Evolutionary conservation across 2,329 filamentous ascomycete genomes (phyloP).

Genomic region (Pseudocercospora pini-densiflorae): DNA sequence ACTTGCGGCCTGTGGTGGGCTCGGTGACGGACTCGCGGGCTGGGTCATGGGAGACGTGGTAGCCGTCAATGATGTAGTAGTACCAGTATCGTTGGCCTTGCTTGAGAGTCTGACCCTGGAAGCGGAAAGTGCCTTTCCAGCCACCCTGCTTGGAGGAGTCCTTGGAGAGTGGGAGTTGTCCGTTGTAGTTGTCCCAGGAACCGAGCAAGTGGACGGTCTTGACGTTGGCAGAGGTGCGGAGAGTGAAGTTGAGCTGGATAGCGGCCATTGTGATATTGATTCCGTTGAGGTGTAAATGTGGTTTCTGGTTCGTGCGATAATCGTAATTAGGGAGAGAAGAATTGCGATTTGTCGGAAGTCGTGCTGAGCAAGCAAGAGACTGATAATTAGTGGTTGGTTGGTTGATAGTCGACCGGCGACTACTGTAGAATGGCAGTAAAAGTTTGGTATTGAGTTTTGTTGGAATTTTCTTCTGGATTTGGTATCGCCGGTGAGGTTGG

Average conservation of each 20-base stretch:
- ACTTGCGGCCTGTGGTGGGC: conserved; percentile 93
- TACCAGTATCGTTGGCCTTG: conserved; percentile 98
- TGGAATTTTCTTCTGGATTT: conserved; percentile 6
- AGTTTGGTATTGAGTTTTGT: conserved; percentile 27
- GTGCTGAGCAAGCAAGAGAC: conserved; percentile 55
- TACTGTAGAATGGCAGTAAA: conserved; percentile 35
- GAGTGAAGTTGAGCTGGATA: conserved; percentile 92
- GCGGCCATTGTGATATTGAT: conserved; percentile 67
- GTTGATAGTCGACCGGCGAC: conserved; percentile 41
- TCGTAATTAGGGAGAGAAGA: conserved; percentile 26
- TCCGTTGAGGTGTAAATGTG: conserved; percentile 31
- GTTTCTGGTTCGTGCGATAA: conserved; percentile 22
- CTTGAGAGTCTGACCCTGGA: conserved; percentile 84
- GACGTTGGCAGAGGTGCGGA: conserved; percentile 93
- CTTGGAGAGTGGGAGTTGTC: conserved; percentile 92
- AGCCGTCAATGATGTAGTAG: conserved; percentile 99
- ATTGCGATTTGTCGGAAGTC: conserved; percentile 33
- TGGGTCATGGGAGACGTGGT: conserved; percentile 97
- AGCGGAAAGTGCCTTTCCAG: conserved; percentile 97
- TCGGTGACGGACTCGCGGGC: conserved; percentile 87
- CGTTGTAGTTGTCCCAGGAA: conserved; percentile 97
- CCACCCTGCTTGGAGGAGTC: conserved; percentile 81
- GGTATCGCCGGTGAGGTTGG: conserved; percentile 29
- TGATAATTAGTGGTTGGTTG: conserved; percentile 46
- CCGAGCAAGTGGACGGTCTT: conserved; percentile 97